Evolutionary conservation across 305 asterid species (phyloP).

Genomic region (Ilex paraguariensis): DNA sequence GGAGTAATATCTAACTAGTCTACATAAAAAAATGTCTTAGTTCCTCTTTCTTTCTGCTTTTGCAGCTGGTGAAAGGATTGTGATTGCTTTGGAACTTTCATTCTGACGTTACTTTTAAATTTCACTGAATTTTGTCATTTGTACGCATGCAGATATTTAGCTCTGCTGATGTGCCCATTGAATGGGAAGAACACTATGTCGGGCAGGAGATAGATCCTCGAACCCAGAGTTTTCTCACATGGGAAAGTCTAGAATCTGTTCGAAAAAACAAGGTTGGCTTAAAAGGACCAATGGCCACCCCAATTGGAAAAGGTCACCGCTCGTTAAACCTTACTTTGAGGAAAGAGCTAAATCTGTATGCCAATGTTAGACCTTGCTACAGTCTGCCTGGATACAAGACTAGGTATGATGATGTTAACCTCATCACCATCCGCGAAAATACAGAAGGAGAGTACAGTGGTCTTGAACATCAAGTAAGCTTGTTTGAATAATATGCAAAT

Average conservation of each 20-base stretch:
- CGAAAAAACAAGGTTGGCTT: constrained; percentile 1
- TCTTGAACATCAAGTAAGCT: constrained; percentile 3
- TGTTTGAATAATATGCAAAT: not conserved
- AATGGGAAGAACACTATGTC: constrained; percentile 4
- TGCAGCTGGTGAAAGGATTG: not conserved
- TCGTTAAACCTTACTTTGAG: constrained; percentile 1
- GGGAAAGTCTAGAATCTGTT: constrained; percentile 1
- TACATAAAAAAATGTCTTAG: too few species aligned
- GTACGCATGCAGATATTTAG: not conserved
- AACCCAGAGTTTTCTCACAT: constrained; percentile 3
- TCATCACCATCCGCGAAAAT: constrained; percentile 2
- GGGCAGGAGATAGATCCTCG: constrained; percentile 2
- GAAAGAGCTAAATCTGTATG: constrained; percentile 1
- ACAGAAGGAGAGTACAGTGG: constrained; percentile 5
- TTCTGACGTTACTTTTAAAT: not conserved
- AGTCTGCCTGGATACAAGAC: constrained; percentile 3
- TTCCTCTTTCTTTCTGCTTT: not conserved
- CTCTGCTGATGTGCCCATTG: constrained; percentile 1
- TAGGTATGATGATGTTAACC: constrained; percentile 4
- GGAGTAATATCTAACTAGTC: not conserved
- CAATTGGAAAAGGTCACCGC: not conserved
- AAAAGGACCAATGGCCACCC: constrained; percentile 4
- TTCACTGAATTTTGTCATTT: not conserved
- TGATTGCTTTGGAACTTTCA: not conserved
- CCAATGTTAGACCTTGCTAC: constrained; percentile 5